A percentile compares a stretch with the other conserved stretches of the same genome.
phyloP scores from a whole-genome alignment of 2,329 filamentous ascomycete species.

The Zymoseptoria tritici region DNA sequence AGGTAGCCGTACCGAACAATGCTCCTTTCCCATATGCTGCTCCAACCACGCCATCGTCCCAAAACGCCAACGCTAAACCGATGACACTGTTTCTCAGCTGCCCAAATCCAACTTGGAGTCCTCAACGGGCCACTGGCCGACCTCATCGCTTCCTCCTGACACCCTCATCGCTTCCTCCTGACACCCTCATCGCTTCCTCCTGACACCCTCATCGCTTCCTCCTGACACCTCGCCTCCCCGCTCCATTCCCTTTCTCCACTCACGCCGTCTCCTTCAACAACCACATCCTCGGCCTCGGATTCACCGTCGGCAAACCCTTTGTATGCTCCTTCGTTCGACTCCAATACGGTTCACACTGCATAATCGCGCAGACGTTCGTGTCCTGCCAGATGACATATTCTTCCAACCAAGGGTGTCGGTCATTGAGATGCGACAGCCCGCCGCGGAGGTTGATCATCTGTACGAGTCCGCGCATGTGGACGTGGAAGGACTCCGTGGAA shows the following conservation, averaged over 20 bases:
- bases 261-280: background rate
- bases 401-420: background rate
- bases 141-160: too few relatives aligned
- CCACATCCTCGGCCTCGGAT: background rate
- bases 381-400: slow-evolving; percentile 6
- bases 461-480: slow-evolving; percentile 4
- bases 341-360: slow-evolving; percentile 1
- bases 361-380: slow-evolving; percentile 2
- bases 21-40: too few relatives aligned
- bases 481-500: background rate
- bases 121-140: too few relatives aligned
- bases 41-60: too few relatives aligned
- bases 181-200: too few relatives aligned
- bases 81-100: too few relatives aligned
- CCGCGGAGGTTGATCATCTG: slow-evolving; percentile 6
- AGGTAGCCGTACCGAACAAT: too few relatives aligned
- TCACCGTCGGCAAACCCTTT: background rate
- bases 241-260: background rate
- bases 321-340: background rate
- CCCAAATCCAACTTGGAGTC: too few relatives aligned
- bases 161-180: too few relatives aligned
- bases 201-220: too few relatives aligned
- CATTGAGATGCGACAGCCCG: slow-evolving; percentile 1
- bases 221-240: too few relatives aligned
- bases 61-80: too few relatives aligned